Evolutionary conservation across 2,329 filamentous ascomycete genomes (phyloP).

Genomic region (Epichloe hybrida): DNA sequence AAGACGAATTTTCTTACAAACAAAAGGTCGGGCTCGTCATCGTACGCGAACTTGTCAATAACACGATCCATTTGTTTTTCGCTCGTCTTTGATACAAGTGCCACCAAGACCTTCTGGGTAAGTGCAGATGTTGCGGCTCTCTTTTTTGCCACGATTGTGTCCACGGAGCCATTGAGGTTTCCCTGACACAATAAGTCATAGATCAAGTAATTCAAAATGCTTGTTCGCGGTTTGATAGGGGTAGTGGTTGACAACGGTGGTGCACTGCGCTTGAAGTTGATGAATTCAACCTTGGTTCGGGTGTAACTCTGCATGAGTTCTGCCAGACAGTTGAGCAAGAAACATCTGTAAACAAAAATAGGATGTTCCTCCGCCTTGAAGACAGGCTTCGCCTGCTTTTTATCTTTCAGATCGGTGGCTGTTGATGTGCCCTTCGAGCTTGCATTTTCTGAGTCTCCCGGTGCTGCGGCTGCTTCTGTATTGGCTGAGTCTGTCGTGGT

Average conservation of each 20-base stretch:
- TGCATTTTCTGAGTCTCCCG: slow-evolving; percentile 11
- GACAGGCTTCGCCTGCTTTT: slow-evolving; percentile 53
- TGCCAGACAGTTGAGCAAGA: slow-evolving; percentile 80
- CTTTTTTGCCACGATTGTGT: slow-evolving; percentile 77
- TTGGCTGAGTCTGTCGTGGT: slow-evolving; percentile 29
- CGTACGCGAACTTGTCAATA: slow-evolving; percentile 47
- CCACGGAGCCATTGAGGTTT: slow-evolving; percentile 52
- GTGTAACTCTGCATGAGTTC: slow-evolving; percentile 89
- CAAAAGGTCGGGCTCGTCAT: slow-evolving; percentile 70
- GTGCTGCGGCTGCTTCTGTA: slow-evolving; percentile 20
- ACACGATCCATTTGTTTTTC: slow-evolving; percentile 53
- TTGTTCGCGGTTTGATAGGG: slow-evolving; percentile 85
- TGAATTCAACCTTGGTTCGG: slow-evolving; percentile 92
- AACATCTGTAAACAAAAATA: slow-evolving; percentile 93
- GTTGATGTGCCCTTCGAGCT: slow-evolving; percentile 18
- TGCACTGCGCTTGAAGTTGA: slow-evolving; percentile 93
- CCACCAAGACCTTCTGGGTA: slow-evolving; percentile 75
- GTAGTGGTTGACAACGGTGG: slow-evolving; percentile 72
- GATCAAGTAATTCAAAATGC: slow-evolving; percentile 85
- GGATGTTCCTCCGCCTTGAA: slow-evolving; percentile 92
- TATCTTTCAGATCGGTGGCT: slow-evolving; percentile 35
- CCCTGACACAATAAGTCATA: slow-evolving; percentile 56
- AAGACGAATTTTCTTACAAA: slow-evolving; percentile 93
- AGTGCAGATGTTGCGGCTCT: slow-evolving; percentile 71
- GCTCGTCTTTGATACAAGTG: slow-evolving; percentile 74